phyloP scores from a whole-genome alignment of 768 basidiomycete genomes.

The Lactarius akahatsu region DNA sequence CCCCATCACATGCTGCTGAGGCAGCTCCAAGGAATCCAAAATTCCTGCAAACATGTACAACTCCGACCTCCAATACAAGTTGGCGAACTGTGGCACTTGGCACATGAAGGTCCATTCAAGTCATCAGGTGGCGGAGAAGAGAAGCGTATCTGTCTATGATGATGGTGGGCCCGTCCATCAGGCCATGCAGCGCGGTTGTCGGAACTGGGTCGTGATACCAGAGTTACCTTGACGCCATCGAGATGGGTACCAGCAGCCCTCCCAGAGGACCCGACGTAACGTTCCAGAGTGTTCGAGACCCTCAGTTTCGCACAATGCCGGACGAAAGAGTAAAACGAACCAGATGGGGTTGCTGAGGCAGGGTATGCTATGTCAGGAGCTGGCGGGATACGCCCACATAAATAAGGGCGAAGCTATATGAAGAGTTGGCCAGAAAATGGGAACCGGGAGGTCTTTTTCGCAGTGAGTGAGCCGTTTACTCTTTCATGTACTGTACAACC shows the following conservation, averaged over 20 bases:
- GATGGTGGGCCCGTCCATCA: background rate
- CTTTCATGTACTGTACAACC: background rate
- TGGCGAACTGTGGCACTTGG: background rate
- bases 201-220: background rate
- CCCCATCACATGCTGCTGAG: constrained; percentile 14
- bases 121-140: background rate
- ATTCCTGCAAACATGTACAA: background rate
- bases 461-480: background rate
- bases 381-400: background rate
- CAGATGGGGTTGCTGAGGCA: background rate
- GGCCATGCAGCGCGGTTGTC: background rate
- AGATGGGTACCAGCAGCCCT: background rate
- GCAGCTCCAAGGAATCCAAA: background rate
- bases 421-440: background rate
- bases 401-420: background rate
- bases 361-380: background rate
- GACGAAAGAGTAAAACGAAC: background rate
- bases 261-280: background rate
- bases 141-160: background rate
- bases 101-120: background rate
- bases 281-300: constrained; percentile 1
- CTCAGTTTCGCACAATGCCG: background rate
- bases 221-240: background rate
- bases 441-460: background rate
- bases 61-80: background rate